Percentiles rank a stretch among this genome's conserved stretches.
phyloP scores from a whole-genome alignment of 2,329 filamentous ascomycete species.

The Colletotrichum australisinense region DNA sequence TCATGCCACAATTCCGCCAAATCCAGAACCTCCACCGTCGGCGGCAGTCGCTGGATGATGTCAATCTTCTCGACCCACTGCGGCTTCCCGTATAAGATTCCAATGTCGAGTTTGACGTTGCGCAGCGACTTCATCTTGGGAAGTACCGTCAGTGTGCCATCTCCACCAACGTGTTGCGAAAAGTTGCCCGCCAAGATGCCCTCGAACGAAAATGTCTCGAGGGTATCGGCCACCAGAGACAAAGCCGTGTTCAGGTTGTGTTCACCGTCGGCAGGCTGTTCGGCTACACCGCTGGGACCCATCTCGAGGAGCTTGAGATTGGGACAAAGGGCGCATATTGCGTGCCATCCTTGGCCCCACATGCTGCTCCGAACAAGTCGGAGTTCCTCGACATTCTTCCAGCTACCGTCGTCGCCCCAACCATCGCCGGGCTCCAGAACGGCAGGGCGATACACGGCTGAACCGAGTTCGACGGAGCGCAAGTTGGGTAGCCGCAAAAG shows the following conservation, averaged over 20 bases:
- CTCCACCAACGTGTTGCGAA: conserved; percentile 26
- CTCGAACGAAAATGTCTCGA: conserved; percentile 31
- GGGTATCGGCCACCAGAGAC: conserved; percentile 23
- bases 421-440: conserved; percentile 27
- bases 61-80: conserved; percentile 17
- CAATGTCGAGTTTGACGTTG: conserved; percentile 31
- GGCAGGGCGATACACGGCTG: conserved; percentile 28
- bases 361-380: conserved; percentile 32
- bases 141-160: conserved; percentile 23
- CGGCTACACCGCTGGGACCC: conserved; percentile 27
- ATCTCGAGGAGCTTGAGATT: conserved; percentile 33
- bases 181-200: conserved; percentile 30
- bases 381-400: conserved; percentile 34
- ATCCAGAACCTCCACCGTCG: conserved; percentile 20
- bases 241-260: conserved; percentile 32
- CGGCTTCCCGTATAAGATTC: conserved; percentile 18
- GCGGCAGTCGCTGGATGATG: not conserved
- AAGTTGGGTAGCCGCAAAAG: conserved; percentile 27
- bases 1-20: conserved; percentile 32
- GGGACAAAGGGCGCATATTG: conserved; percentile 33
- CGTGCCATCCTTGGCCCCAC: conserved; percentile 33
- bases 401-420: conserved; percentile 34
- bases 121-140: conserved; percentile 31
- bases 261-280: conserved; percentile 31
- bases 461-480: conserved; percentile 31